A percentile compares a stretch with the other conserved stretches of the same genome.
These are phyloP conservation scores for Synchytrium microbalum DNA, from an alignment of 371 early-diverging fungal species.

Conservation along the genomic window DNA sequence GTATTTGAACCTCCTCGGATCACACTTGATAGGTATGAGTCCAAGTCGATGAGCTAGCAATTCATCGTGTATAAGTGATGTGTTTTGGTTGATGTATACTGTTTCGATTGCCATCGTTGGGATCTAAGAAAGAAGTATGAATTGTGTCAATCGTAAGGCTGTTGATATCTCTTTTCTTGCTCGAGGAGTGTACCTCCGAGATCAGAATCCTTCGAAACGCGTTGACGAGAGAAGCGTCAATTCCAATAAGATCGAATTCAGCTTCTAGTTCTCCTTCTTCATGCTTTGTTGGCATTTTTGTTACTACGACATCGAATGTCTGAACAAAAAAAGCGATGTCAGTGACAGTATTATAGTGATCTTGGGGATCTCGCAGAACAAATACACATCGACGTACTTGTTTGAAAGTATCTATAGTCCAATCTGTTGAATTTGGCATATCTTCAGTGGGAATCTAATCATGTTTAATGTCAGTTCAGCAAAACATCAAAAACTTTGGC, in stretches of 20 bases:
- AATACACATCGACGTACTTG: background rate
- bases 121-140: slow-evolving; percentile 38
- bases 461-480: background rate
- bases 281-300: slow-evolving; percentile 7
- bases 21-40: slow-evolving; percentile 88
- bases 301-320: slow-evolving; percentile 40
- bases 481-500: background rate
- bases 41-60: slow-evolving; percentile 97
- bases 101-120: slow-evolving; percentile 98
- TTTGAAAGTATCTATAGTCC: background rate
- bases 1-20: slow-evolving; percentile 72
- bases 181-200: slow-evolving; percentile 57
- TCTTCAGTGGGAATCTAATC: background rate
- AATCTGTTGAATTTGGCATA: background rate
- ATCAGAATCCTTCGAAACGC: slow-evolving; percentile 94
- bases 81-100: slow-evolving; percentile 92
- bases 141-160: background rate
- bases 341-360: no score
- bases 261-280: slow-evolving; percentile 26
- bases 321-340: no score
- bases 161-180: background rate
- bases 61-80: slow-evolving; percentile 94
- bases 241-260: slow-evolving; percentile 93
- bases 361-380: no score
- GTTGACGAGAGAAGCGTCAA: slow-evolving; percentile 93